These are phyloP conservation scores for Suzukiozyma palmioleophila DNA, from an alignment of 1,139 yeast species.

Conservation along the genomic window DNA sequence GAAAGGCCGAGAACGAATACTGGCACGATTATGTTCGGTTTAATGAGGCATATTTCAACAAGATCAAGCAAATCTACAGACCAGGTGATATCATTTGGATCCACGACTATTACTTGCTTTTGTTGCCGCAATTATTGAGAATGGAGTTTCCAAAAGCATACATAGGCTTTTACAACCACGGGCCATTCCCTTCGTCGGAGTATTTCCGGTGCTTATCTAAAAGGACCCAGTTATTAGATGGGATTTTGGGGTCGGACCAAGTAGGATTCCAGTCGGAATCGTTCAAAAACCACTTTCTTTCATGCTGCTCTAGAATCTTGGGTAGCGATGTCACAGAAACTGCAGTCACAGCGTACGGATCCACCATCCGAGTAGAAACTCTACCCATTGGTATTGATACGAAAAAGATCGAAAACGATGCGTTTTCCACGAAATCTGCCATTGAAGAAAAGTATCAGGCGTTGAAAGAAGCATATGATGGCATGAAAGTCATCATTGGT, in stretches of 20 bases:
- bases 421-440: slow-evolving; percentile 28
- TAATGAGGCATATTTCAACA: slow-evolving; percentile 86
- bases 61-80: slow-evolving; percentile 63
- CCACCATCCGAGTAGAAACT: slow-evolving; percentile 66
- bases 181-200: slow-evolving; percentile 95
- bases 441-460: slow-evolving; percentile 40
- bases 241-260: slow-evolving; percentile 84
- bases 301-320: slow-evolving; percentile 79
- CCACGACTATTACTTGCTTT: slow-evolving; percentile 84
- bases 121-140: slow-evolving; percentile 82
- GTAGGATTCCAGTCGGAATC: slow-evolving; percentile 83
- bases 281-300: slow-evolving; percentile 84
- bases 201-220: slow-evolving; percentile 85
- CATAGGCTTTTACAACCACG: slow-evolving; percentile 80
- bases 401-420: slow-evolving; percentile 55
- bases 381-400: slow-evolving; percentile 87
- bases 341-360: slow-evolving; percentile 71
- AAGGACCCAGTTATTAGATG: slow-evolving; percentile 77
- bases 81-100: slow-evolving; percentile 96
- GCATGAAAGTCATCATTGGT: slow-evolving; percentile 75
- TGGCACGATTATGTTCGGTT: slow-evolving; percentile 91
- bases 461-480: slow-evolving; percentile 64
- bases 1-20: slow-evolving; percentile 67
- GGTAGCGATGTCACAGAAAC: slow-evolving; percentile 63
- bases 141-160: slow-evolving; percentile 77